These are phyloP conservation scores for Spirogloea muscicola DNA, from an alignment of 139 green algal species.

Conservation along the genomic window DNA sequence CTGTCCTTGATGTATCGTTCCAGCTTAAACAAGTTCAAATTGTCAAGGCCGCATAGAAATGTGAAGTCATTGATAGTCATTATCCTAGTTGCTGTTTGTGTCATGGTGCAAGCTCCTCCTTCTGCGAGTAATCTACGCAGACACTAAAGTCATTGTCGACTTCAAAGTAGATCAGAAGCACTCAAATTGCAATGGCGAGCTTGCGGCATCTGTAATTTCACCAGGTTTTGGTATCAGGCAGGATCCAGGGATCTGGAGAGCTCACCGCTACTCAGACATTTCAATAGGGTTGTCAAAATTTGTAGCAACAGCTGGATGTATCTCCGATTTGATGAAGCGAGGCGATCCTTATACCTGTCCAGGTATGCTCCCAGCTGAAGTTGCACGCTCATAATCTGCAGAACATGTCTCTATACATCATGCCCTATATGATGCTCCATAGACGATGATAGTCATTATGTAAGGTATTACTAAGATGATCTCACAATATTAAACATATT, in stretches of 20 bases:
- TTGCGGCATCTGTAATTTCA: too few species aligned
- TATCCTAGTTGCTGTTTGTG: constrained; percentile 1
- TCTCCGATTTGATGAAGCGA: constrained; percentile 64
- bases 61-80: constrained; percentile 80
- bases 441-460: too few species aligned
- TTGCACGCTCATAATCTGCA: constrained; percentile 3
- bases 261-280: too few species aligned
- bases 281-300: constrained; percentile 7
- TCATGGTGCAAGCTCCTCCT: too few species aligned
- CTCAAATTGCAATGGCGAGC: too few species aligned
- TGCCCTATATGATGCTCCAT: too few species aligned
- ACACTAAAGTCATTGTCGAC: too few species aligned
- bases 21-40: constrained; percentile 88
- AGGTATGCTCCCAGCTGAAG: constrained; percentile 60
- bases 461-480: too few species aligned
- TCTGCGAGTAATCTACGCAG: too few species aligned
- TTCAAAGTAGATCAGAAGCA: background rate
- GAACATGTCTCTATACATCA: background rate
- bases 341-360: constrained; percentile 63
- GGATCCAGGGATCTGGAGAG: too few species aligned
- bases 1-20: constrained; percentile 64
- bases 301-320: constrained; percentile 65
- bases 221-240: too few species aligned
- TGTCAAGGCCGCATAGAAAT: constrained; percentile 70
- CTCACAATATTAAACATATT: too few species aligned